Percentiles rank a stretch among this genome's conserved stretches.
Conservation (phyloP, 164 flowering plant genomes). For the Nymphaea thermarum region DNA sequence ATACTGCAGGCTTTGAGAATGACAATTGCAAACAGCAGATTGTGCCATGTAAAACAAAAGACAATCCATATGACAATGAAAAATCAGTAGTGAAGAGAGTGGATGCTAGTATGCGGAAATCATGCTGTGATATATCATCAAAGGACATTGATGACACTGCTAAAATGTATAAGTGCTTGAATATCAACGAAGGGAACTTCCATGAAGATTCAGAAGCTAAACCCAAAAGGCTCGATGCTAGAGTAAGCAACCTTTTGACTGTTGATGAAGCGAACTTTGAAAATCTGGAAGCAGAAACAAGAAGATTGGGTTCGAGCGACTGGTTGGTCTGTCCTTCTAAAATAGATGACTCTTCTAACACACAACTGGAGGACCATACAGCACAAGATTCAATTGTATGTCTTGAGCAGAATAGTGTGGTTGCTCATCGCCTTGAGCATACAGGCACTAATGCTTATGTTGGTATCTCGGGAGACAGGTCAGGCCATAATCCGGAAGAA, state of each 20-base stretch:
- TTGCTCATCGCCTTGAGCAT: not conserved
- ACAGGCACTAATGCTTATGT: not conserved
- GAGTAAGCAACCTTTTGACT: not conserved
- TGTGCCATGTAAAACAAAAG: not conserved
- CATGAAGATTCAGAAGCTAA: not conserved
- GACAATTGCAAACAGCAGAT: not conserved
- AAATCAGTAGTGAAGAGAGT: not conserved
- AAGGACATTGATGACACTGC: not conserved
- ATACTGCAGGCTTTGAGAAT: slow-evolving; percentile 18
- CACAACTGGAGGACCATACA: not conserved
- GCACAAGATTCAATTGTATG: not conserved
- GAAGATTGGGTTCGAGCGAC: not conserved
- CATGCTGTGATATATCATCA: not conserved
- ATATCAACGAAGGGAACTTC: not conserved
- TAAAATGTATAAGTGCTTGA: not conserved
- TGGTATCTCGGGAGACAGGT: not conserved
- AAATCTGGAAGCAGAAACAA: not conserved
- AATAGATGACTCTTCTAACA: not conserved
- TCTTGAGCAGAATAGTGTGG: not conserved
- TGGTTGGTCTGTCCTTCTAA: not conserved
- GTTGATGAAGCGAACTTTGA: not conserved
- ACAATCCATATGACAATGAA: no score
- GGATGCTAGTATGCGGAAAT: not conserved
- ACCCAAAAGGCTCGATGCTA: not conserved
- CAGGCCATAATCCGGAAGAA: not conserved